Base-by-base conservation (phyloP, 2,329 filamentous ascomycete genomes). In the Verticillium isaacii region DNA sequence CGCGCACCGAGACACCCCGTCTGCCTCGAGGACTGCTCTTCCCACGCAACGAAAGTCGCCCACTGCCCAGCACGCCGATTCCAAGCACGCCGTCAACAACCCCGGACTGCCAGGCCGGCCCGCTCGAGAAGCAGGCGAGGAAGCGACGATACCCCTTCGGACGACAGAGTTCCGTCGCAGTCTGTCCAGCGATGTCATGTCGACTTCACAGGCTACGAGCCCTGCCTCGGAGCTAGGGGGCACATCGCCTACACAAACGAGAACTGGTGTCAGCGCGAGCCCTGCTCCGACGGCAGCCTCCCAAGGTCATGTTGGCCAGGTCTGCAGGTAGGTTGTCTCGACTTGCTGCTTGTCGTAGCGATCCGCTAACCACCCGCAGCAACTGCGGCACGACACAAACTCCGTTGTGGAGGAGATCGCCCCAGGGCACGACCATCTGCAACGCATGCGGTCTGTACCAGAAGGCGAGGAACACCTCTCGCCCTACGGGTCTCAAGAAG, bases 371-470 rank as follows among this genome's bases (percentile, higher is more conserved):
- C 19, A 52, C 19, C 60, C 57, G 37, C 65, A 99, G 95, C 73
- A 99, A 99, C 76, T 99, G 95, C 74, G 90, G 89, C 62, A 98
- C 95, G 17, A 97, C 93, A 59, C 89, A 90, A 73, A 99, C 95
- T 56, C 95, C 95, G 29, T 78, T 99, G 41, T 99, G 95, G 95
- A 87, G 95, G 72, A 87, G 95, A 71, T 97, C 94, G 17, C 94
- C 94, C 0, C 89, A 93, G 69, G 95, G 95, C 34, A 90, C 92
- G 60, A 97, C 93, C 32, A 98, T 99, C 63, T 99, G 95, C 78
- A 99, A 99, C 77, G 95, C 95, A 6, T 99, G 95, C 72, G 95
- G 95, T 52, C 83, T 99, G 17, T 99, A 99, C 74, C 82, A 92
- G 65, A 98, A 98, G 75, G 93, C 94, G 11, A 87, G 95, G 67